Evolutionary conservation across 2,329 filamentous ascomycete species (phyloP).

Genomic region (Colletotrichum coccodes): DNA sequence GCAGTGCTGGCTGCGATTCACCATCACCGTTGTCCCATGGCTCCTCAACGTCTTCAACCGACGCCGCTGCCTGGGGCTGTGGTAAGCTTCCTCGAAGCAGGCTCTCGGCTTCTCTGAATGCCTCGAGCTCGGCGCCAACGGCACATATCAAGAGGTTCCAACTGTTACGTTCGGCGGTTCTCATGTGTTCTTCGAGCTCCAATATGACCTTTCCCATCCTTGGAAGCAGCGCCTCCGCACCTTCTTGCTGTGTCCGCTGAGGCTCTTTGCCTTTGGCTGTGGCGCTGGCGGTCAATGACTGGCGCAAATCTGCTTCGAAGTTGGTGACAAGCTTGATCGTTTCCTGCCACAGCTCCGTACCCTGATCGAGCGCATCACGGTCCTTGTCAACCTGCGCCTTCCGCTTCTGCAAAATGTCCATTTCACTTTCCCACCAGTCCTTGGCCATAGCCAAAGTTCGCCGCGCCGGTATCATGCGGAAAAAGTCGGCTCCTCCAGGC

Average conservation of each 20-base stretch:
- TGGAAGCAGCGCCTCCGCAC: conserved; percentile 57
- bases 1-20: not conserved
- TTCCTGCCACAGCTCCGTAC: conserved; percentile 73
- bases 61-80: conserved; percentile 14
- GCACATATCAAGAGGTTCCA: conserved; percentile 83
- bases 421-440: conserved; percentile 76
- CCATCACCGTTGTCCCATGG: conserved; percentile 29
- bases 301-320: conserved; percentile 73
- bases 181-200: conserved; percentile 64
- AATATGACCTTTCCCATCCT: conserved; percentile 67
- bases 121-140: conserved; percentile 78
- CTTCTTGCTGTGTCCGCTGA: conserved; percentile 45
- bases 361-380: conserved; percentile 72
- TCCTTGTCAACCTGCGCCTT: conserved; percentile 69
- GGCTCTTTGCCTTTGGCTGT: conserved; percentile 43
- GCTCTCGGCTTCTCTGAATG: conserved; percentile 68
- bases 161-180: conserved; percentile 66
- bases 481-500: conserved; percentile 57
- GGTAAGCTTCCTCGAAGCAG: conserved; percentile 58
- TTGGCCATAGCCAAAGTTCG: conserved; percentile 77
- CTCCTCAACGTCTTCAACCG: conserved; percentile 36
- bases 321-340: conserved; percentile 67
- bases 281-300: conserved; percentile 56
- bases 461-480: conserved; percentile 69
- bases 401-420: conserved; percentile 63